A percentile compares a stretch with the other conserved stretches of the same genome.
Conservation (phyloP, 176 grass and related monocot genomes). For the Musa schizocarpa region DNA sequence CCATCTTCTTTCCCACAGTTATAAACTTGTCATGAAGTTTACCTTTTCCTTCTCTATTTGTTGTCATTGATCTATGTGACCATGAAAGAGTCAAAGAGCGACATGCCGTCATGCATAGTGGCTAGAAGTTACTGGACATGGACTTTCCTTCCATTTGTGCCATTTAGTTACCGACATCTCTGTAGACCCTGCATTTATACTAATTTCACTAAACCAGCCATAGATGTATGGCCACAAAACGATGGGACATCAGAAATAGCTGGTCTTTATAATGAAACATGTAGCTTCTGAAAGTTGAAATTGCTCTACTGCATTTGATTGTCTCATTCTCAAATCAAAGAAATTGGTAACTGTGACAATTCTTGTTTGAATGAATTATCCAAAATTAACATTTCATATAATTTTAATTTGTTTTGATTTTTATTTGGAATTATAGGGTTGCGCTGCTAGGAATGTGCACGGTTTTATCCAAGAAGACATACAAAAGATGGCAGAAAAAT, state of each 20-base stretch:
- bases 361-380: not conserved
- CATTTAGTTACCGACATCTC: not conserved
- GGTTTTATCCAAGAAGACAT: constrained; percentile 68
- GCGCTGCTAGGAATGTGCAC: constrained; percentile 90
- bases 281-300: not conserved
- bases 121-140: no score
- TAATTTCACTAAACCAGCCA: not conserved
- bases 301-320: not conserved
- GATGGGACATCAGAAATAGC: not conserved
- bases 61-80: no score
- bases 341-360: not conserved
- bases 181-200: not conserved
- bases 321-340: not conserved
- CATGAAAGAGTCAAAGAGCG: no score
- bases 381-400: not conserved
- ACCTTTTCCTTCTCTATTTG: no score
- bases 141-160: not conserved
- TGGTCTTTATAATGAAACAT: not conserved
- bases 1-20: no score
- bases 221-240: not conserved
- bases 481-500: constrained; percentile 72
- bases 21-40: no score
- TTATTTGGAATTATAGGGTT: constrained; percentile 44
- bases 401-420: constrained; percentile 23
- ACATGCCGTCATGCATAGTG: no score